Percentiles rank a stretch among this genome's conserved stretches.
Conservation (phyloP, 2,329 filamentous ascomycete species). For the Cladophialophora immunda region DNA sequence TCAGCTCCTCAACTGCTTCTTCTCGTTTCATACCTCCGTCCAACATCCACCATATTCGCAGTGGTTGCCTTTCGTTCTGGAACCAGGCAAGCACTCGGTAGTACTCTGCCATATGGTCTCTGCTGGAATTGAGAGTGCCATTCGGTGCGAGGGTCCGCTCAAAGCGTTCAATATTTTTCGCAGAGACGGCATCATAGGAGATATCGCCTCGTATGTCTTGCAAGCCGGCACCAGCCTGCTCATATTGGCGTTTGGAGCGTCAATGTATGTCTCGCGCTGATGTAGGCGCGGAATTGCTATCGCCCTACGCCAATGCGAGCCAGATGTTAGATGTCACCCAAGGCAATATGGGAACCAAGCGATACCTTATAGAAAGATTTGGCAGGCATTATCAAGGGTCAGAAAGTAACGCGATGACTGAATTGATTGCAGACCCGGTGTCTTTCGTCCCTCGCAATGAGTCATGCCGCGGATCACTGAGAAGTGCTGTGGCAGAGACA, state of each 20-base stretch:
- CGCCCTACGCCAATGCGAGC: constrained; percentile 94
- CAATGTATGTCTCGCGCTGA: constrained; percentile 86
- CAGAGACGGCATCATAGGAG: constrained; percentile 82
- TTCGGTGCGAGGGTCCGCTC: constrained; percentile 82
- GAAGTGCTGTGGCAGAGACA: background rate
- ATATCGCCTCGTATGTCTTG: constrained; percentile 76
- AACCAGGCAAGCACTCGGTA: constrained; percentile 94
- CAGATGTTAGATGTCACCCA: constrained; percentile 83
- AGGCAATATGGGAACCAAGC: constrained; percentile 67
- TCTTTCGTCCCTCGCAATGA: background rate
- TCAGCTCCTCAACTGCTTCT: no score
- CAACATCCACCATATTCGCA: no score
- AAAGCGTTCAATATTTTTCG: constrained; percentile 87
- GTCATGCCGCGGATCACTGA: background rate
- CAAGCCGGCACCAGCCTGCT: constrained; percentile 73
- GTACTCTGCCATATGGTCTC: constrained; percentile 86
- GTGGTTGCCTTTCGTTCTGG: no score
- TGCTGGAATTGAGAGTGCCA: constrained; percentile 83
- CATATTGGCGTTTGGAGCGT: constrained; percentile 88
- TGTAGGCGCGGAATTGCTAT: constrained; percentile 91
- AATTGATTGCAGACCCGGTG: background rate
- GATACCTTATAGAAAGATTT: constrained; percentile 78
- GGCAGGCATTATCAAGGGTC: constrained; percentile 54
- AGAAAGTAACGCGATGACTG: background rate
- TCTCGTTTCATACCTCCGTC: no score